Evolutionary conservation across 371 early-diverging fungal species (phyloP), one percentile per base, ranked within the genome.

Genomic region (Thermomucor indicae-seudaticae): DNA sequence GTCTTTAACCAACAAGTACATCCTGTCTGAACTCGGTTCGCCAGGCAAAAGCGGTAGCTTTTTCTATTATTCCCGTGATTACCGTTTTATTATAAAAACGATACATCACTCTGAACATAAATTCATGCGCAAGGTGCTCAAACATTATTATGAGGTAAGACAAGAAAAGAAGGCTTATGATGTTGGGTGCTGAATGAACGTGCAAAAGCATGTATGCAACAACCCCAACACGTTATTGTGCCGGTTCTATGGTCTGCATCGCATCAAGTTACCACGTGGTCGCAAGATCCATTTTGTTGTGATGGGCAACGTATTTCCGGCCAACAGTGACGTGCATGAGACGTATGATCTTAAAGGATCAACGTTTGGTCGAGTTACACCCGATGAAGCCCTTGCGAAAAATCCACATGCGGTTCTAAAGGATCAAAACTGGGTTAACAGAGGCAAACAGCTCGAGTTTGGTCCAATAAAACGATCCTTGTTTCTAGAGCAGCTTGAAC

Each of bases 1-100:
- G 58, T 96, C 97, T 1, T 67, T 97, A 38, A 97, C 97, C 1
- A 92, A 90, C 67, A 94, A 94, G 65, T 97, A 96, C 65, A 92
- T 96, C 38, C 76, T 98, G 0, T 92, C 92, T 20, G 97, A 98
- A 64, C 78, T 97, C n/a, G 91, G 88, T 11, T 92, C 92, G 22
- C 89, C 96, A 4, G 98, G 98, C 19, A 96, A 96, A 68, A 90
- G 90, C 53, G 95, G 96, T 6, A 88, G 88, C 51, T 97, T 96
- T 71, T 96, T 98, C 62, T 98, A 96, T 79, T 94, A 88, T 72
- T 96, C 94, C 16, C 85, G 91, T 52, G 98, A 97, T 73, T 95
- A 92, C 65, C 86, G 96, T 10, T 97, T 93, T 68, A 96, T 97
- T 58, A 97, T 97, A 81, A 97, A 97, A 58, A 97, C 98, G 4